Conservation (phyloP, 495 filamentous ascomycete species). For the Hyaloscypha hepaticicola region DNA sequence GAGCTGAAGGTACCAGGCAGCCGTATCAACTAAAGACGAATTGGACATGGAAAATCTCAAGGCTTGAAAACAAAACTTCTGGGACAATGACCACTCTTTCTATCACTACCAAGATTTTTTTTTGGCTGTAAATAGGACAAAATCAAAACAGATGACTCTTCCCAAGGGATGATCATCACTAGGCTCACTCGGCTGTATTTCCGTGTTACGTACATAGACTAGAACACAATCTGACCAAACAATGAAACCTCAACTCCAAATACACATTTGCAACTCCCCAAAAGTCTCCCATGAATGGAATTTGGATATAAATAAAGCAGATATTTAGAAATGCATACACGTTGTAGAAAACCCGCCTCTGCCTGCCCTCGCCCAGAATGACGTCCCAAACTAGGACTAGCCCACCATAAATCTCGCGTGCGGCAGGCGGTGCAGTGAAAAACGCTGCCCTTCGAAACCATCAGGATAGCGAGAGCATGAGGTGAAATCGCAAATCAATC, state of each 20-base stretch:
- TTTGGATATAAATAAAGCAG: background rate
- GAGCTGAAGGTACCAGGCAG: background rate
- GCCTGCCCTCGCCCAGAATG: background rate
- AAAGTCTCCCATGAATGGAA: background rate
- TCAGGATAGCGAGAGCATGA: background rate
- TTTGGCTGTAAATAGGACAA: too few species aligned
- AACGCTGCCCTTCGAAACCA: background rate
- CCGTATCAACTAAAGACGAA: too few species aligned
- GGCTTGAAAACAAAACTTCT: too few species aligned
- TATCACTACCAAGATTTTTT: too few species aligned
- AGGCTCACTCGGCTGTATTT: background rate
- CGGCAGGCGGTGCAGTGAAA: background rate
- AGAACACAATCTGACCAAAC: background rate
- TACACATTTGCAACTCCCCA: background rate
- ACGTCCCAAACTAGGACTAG: slow-evolving; percentile 15
- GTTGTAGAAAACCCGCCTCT: background rate
- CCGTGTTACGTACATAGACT: background rate
- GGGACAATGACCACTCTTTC: too few species aligned
- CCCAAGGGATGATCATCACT: background rate
- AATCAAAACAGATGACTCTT: background rate
- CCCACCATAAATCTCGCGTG: slow-evolving; percentile 45
- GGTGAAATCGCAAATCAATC: slow-evolving; percentile 38
- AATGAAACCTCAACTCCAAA: background rate
- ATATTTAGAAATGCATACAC: background rate
- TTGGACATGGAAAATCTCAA: too few species aligned